Conservation (phyloP, 345 rosid species). For the Zanthoxylum bungeanum region DNA sequence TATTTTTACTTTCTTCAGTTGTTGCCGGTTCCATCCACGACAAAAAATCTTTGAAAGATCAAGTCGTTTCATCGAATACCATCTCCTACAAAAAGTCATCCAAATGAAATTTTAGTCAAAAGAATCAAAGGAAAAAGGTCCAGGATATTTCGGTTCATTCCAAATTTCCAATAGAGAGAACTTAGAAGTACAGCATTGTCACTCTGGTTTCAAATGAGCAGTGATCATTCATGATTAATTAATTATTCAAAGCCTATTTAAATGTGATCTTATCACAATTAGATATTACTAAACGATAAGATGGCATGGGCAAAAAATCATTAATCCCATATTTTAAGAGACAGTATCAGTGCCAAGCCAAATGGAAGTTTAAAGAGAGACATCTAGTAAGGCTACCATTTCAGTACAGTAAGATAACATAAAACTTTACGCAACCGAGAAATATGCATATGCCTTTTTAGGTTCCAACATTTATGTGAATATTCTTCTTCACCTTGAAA, state of each 20-base stretch:
- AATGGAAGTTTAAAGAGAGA: not conserved
- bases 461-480: not conserved
- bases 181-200: not conserved
- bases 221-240: no score
- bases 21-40: conserved; percentile 32
- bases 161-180: not conserved
- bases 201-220: no score
- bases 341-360: no score
- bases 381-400: not conserved
- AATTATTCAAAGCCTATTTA: no score
- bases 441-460: not conserved
- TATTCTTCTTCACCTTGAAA: not conserved
- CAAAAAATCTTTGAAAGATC: conserved; percentile 25
- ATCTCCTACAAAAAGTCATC: conserved; percentile 39
- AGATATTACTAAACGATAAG: not conserved
- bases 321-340: no score
- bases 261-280: not conserved
- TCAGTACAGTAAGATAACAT: not conserved
- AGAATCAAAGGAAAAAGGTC: not conserved
- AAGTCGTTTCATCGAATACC: conserved; percentile 62
- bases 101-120: conserved; percentile 5
- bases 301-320: no score
- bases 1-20: conserved; percentile 14
- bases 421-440: not conserved
- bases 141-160: not conserved